Percentiles rank a stretch among this genome's conserved stretches.
These are phyloP conservation scores for Naganishia vaughanmartiniae DNA, from an alignment of 768 basidiomycete species.

Conservation along the genomic window DNA sequence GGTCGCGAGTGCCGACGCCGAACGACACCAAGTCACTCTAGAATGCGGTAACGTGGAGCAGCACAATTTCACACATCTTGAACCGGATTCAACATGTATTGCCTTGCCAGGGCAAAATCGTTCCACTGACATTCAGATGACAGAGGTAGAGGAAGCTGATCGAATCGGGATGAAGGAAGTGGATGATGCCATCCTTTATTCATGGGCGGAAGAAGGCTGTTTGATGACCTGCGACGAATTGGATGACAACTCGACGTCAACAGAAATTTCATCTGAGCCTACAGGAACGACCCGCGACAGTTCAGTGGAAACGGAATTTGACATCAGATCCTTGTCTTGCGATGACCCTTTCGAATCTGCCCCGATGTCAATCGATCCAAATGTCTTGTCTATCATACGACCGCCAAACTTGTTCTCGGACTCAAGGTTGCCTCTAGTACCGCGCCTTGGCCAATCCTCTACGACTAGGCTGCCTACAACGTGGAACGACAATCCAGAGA, in stretches of 20 bases:
- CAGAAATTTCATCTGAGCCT: not conserved
- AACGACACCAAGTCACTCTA: not conserved
- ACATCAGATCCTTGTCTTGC: not conserved
- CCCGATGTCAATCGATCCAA: conserved; percentile 1
- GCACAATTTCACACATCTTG: not conserved
- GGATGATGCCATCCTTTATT: conserved; percentile 1
- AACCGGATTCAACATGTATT: not conserved
- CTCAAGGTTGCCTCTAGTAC: not conserved
- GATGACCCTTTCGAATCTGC: not conserved
- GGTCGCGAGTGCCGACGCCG: not conserved
- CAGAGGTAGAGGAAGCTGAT: not conserved
- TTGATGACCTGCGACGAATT: not conserved
- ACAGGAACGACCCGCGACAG: not conserved
- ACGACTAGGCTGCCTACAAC: not conserved
- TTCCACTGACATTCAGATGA: not conserved
- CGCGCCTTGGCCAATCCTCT: not conserved
- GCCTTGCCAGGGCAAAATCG: not conserved
- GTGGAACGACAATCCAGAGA: not conserved
- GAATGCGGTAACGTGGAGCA: not conserved
- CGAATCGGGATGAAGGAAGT: conserved; percentile 19
- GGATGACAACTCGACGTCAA: not conserved
- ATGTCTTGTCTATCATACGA: not conserved
- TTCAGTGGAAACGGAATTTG: not conserved
- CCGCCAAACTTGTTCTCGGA: not conserved
- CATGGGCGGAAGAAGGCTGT: conserved; percentile 1